Base-by-base conservation (phyloP, 148 eudicot genomes). In the Gaultheria prostrata region DNA sequence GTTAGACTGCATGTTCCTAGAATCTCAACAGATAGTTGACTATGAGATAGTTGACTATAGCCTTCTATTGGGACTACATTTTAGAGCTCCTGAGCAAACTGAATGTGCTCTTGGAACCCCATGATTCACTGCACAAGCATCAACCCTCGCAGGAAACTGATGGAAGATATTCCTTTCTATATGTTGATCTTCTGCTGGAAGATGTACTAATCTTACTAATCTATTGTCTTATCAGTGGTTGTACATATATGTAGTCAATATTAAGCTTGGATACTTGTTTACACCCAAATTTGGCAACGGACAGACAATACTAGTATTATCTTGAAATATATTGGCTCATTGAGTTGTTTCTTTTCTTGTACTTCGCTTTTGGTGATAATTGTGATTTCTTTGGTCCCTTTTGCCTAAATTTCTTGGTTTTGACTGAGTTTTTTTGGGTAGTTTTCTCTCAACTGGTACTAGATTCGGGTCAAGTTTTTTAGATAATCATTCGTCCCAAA, bases 21-120 rank as follows among this genome's bases (percentile, higher is more conserved):
- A 97, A 87, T 91, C 95, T 86, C 98, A 93, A 89, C 84, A 84
- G 21, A 93, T 94, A 83, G 92, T 94, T n/a, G n/a, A n/a, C n/a
- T n/a, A n/a, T n/a, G n/a, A n/a, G n/a, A n/a, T n/a, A n/a, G n/a
- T n/a, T 78, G 98, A 94, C 82, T 94, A 94, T 79, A 94, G 98
- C 87, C 96, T 94, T 85, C 93, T 94, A 20, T 59, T 94, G 86
- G 98, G 98, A 26, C 84, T 94, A 89, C 98, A 94, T 89, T 94
- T 94, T 75, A 91, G 98, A 87, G 98, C 98, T 84, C 99, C 99
- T 65, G 91, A 93, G 88, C 94, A 94, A n/a, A 88, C 90, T 94
- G 82, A 92, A 86, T 89, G 84, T 93, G 21, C 86, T 91, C 32
- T 79, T 87, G 69, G 92, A 92, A 78, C 84, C 91, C 70, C 89